Conservation (phyloP, 768 basidiomycete species). For the Agrocybe praecox region DNA sequence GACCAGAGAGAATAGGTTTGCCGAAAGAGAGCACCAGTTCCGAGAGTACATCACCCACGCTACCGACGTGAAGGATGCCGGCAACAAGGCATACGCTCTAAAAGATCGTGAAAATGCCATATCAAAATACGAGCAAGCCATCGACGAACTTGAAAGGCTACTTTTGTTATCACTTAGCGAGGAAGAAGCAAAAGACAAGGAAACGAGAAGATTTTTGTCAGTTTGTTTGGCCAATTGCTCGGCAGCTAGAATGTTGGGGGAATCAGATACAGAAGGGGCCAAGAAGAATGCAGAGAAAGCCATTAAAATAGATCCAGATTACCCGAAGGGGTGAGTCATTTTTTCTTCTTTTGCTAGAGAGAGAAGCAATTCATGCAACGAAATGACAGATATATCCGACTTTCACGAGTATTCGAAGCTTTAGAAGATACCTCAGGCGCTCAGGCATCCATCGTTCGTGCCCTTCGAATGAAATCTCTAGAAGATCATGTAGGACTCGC, state of each 20-base stretch:
- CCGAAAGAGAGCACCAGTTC: neutral
- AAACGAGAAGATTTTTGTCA: conserved; percentile 3
- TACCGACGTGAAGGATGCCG: conserved; percentile 7
- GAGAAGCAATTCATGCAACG: too few relatives aligned
- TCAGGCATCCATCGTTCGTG: conserved; percentile 4
- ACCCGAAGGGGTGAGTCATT: conserved; percentile 10
- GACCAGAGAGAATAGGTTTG: neutral
- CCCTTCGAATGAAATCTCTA: neutral
- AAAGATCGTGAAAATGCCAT: conserved; percentile 3
- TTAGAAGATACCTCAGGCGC: conserved; percentile 1
- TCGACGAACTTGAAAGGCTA: conserved; percentile 2
- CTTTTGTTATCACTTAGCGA: conserved; percentile 1
- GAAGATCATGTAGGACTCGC: conserved; percentile 7
- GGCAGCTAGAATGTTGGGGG: conserved; percentile 6
- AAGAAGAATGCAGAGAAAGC: conserved; percentile 5
- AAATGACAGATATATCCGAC: conserved; percentile 3
- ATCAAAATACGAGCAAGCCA: conserved; percentile 3
- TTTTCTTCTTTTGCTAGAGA: too few relatives aligned
- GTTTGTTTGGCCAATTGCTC: conserved; percentile 6
- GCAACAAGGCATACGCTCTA: conserved; percentile 8
- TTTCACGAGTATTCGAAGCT: conserved; percentile 8
- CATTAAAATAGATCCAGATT: neutral
- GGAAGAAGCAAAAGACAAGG: conserved; percentile 1
- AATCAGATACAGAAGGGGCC: conserved; percentile 1
- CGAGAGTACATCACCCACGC: conserved; percentile 8